Conservation (phyloP, 192 early-diverging fungal genomes). For the Lobosporangium transversale region DNA sequence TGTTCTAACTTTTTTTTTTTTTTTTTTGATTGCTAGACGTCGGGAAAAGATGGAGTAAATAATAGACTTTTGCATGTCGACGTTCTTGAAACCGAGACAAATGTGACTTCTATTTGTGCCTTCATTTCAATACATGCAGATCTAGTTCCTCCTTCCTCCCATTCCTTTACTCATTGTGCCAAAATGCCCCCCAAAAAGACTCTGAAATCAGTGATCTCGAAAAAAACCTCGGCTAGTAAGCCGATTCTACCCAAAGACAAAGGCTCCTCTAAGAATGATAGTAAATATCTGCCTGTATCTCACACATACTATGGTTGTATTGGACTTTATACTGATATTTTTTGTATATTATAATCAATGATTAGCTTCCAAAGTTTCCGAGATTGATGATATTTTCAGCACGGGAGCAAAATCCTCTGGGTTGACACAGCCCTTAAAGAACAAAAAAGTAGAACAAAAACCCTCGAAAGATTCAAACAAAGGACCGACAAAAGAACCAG, state of each 20-base stretch:
- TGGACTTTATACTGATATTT: too few species aligned
- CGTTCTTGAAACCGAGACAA: too few species aligned
- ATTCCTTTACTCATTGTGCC: too few species aligned
- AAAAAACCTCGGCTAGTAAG: conserved; percentile 9
- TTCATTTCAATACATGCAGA: too few species aligned
- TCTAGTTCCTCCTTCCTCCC: too few species aligned
- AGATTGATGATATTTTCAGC: conserved; percentile 51
- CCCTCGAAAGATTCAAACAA: background rate
- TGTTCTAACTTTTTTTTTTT: background rate
- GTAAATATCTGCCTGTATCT: background rate
- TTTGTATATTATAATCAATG: too few species aligned
- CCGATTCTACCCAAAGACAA: conserved; percentile 1
- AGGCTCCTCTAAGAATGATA: conserved; percentile 16
- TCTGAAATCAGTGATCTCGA: conserved; percentile 36
- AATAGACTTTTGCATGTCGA: too few species aligned
- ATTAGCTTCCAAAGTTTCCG: conserved; percentile 33
- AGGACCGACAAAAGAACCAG: background rate
- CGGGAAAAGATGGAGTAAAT: too few species aligned
- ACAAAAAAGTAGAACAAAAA: background rate
- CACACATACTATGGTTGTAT: background rate
- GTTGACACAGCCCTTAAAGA: conserved; percentile 1
- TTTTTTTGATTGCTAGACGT: too few species aligned
- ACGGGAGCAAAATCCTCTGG: conserved; percentile 21
- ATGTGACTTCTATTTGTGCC: too few species aligned
- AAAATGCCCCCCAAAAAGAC: conserved; percentile 48